phyloP scores from a whole-genome alignment of 164 flowering plant genomes.

The Nymphaea colorata region DNA sequence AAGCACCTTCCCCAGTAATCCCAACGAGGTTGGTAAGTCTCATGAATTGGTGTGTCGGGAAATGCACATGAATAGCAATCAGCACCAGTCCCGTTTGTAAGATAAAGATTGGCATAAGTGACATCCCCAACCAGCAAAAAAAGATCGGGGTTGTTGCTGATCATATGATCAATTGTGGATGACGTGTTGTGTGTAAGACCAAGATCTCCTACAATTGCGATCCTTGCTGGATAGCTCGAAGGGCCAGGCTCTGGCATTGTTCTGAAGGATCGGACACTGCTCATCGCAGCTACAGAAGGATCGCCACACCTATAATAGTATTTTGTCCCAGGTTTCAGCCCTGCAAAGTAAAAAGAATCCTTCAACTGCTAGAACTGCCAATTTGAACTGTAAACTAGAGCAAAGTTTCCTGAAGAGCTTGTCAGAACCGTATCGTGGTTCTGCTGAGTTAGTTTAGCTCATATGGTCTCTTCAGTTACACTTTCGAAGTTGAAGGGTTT shows the following conservation, averaged over 20 bases:
- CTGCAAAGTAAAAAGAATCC: conserved; percentile 22
- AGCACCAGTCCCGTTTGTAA: conserved; percentile 82
- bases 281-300: conserved; percentile 66
- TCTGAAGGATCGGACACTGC: conserved; percentile 40
- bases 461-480: no score
- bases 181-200: conserved; percentile 92
- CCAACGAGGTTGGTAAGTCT: conserved; percentile 98
- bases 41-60: conserved; percentile 63
- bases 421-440: no score
- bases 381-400: not conserved
- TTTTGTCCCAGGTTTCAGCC: conserved; percentile 42
- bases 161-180: conserved; percentile 59
- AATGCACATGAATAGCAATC: conserved; percentile 84
- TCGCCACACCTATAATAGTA: conserved; percentile 90
- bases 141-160: conserved; percentile 65
- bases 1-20: conserved; percentile 95
- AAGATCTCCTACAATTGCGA: conserved; percentile 76
- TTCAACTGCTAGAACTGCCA: not conserved
- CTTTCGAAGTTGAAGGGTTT: no score
- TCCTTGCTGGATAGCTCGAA: conserved; percentile 53
- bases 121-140: conserved; percentile 75
- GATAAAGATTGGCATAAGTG: conserved; percentile 75
- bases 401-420: no score
- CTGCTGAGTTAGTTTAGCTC: no score
- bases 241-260: conserved; percentile 73